Base-by-base conservation (phyloP, 2,329 filamentous ascomycete genomes). In the Volutella citrinella region DNA sequence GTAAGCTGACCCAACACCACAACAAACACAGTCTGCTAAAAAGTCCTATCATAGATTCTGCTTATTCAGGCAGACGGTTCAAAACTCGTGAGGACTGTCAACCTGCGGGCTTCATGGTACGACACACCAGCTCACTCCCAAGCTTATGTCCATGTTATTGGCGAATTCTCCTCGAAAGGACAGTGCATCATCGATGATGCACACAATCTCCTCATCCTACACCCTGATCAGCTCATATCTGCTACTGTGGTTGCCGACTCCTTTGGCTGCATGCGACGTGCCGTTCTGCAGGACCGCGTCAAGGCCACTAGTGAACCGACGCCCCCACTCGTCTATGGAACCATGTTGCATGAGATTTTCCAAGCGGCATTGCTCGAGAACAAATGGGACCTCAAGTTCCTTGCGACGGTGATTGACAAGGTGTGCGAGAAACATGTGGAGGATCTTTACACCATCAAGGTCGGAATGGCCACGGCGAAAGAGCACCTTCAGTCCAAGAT, bases 221-320 rank as follows among this genome's bases (percentile, higher is more conserved):
- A 98, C 54, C 93, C 93, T 0, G 93, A 98, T 54, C 90, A 97
- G 63, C 76, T 98, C 20, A 84, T 98, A 33, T 97, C 93, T 4
- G 85, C 93, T 4, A 97, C 93, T 1, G 88, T 94, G 6, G 85
- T 98, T 26, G 90, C 89, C n/a, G 93, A 98, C 61, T 95, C 93
- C 0, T 95, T 97, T 57, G 83, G 82, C 16, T 98, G 93, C 56
- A 82, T 86, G 57, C 84, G 93, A 13, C 84, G 91, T 45, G 89
- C 93, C 19, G 91, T 97, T 2, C 75, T 98, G 17, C 90, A 97
- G 60, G 91, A 98, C 59, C 83, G 93, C 19, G 84, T 98, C 51
- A 97, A 97, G 61, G 87, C 88, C 8, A 91, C 89, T 0, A 84
- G 82, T 51, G 85, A 88, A 46, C 75, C 87, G 4, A 87, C 81